Base-by-base conservation (phyloP, 2,329 filamentous ascomycete genomes). In the Exophiala sideris region DNA sequence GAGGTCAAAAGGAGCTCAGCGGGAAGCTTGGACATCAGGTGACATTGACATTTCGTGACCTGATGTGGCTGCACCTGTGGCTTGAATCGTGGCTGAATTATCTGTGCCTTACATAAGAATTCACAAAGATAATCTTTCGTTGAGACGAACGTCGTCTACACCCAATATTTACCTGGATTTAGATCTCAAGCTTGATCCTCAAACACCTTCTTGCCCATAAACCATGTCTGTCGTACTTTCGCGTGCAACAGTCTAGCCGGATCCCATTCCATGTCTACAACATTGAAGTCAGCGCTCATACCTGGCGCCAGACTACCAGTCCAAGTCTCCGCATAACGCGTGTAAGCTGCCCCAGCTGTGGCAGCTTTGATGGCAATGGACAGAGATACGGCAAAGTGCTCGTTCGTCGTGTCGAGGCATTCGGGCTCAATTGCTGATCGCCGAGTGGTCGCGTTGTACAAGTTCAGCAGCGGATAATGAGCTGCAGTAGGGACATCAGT, bases 401-500 rank as follows among this genome's bases (percentile, higher is more conserved):
- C 60, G 45, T 77, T 77, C 0, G 76, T 70, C 1, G 70, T 71
- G 34, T 63, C 62, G 5, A 68, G 67, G 1, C 57, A 63, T 2
- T 71, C 64, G 0, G 69, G 69, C 42, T 76, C 67, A 20, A 71
- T 66, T 2, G 74, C 71, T 3, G 73, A 75, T 39, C 69, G 70
- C 45, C 76, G 66, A 3, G 75, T 78, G 0, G 74, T 77, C 10
- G 76, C 76, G 50, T 74, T 72, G 50, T 78, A 78, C 33, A 78
- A 52, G 59, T 78, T 78, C 3, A 68, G 68, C 32, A 78, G 63
- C 8, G 75, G 71, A 6, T 67, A 64, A 53, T 76, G 71, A 0
- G 70, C 70, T 1, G 76, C 76, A 1, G 76, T 78, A 0, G 76
- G 76, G 0, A 74, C 68, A 60, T 79, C 76, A 1, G 73, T 73